Percentiles rank a stretch among this genome's conserved stretches.
Conservation (phyloP, 768 basidiomycete species). For the Antrodiella citrinella region DNA sequence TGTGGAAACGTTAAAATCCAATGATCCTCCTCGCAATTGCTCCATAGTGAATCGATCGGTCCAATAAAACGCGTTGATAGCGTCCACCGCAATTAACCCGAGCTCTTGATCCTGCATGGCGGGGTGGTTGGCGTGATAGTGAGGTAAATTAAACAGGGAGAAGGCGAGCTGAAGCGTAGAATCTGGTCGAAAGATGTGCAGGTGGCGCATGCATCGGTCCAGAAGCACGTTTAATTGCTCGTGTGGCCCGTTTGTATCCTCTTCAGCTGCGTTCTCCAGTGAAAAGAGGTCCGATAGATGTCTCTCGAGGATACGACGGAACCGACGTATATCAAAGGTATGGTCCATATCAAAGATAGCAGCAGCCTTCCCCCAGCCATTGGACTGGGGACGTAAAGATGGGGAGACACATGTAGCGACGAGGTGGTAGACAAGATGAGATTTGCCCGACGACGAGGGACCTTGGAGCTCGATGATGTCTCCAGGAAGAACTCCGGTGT, state of each 20-base stretch:
- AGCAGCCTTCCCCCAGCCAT: slow-evolving; percentile 58
- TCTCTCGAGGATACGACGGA: slow-evolving; percentile 42
- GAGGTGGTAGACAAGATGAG: slow-evolving; percentile 65
- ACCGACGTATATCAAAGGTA: slow-evolving; percentile 49
- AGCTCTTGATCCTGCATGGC: slow-evolving; percentile 40
- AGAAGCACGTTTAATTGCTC: neutral
- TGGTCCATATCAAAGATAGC: slow-evolving; percentile 66
- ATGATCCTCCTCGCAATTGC: slow-evolving; percentile 28
- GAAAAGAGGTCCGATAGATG: slow-evolving; percentile 32
- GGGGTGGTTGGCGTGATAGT: slow-evolving; percentile 41
- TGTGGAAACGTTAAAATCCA: slow-evolving; percentile 5
- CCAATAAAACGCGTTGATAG: slow-evolving; percentile 74
- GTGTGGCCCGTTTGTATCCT: neutral
- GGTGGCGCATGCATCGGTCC: neutral
- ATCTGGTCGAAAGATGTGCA: slow-evolving; percentile 65
- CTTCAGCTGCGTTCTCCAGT: neutral
- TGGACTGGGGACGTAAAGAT: slow-evolving; percentile 15
- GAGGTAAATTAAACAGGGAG: slow-evolving; percentile 50
- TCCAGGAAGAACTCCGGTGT: slow-evolving; percentile 26
- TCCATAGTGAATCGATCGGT: slow-evolving; percentile 59
- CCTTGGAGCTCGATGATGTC: slow-evolving; percentile 77
- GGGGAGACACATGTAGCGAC: slow-evolving; percentile 55
- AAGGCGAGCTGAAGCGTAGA: slow-evolving; percentile 64
- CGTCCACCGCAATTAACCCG: slow-evolving; percentile 66
- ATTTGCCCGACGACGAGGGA: slow-evolving; percentile 66